These are phyloP conservation scores for Monoraphidium neglectum DNA, from an alignment of 139 green algal genomes.

Conservation along the genomic window DNA sequence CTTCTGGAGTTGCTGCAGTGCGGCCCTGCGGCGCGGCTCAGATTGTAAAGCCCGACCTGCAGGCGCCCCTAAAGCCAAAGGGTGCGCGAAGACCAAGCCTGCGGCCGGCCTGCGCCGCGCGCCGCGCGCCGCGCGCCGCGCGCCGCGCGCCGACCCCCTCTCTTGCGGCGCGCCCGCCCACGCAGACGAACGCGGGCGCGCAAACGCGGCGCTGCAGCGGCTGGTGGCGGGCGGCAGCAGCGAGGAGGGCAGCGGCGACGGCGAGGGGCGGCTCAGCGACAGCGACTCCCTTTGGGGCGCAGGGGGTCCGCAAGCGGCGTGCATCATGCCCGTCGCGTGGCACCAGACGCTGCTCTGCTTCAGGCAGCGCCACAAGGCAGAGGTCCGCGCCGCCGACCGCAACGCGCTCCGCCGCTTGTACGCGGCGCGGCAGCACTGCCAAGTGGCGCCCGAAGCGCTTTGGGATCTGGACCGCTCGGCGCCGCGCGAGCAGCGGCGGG, in stretches of 20 bases:
- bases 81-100: too few species aligned
- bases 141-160: not conserved
- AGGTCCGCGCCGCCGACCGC: constrained; percentile 87
- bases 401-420: constrained; percentile 75
- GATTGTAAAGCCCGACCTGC: too few species aligned
- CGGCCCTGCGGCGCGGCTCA: too few species aligned
- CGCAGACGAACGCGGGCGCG: constrained; percentile 24
- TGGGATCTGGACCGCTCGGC: constrained; percentile 81
- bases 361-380: constrained; percentile 93
- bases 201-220: constrained; percentile 33
- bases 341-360: constrained; percentile 96
- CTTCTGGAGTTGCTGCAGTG: too few species aligned
- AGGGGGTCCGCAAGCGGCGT: constrained; percentile 23
- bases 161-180: not conserved
- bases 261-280: constrained; percentile 18
- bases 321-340: constrained; percentile 97
- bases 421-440: constrained; percentile 86
- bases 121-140: too few species aligned
- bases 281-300: constrained; percentile 26
- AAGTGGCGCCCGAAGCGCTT: constrained; percentile 87
- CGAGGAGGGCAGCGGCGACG: constrained; percentile 33
- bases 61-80: too few species aligned
- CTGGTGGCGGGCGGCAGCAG: constrained; percentile 13
- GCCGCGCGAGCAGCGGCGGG: constrained; percentile 13
- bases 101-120: not conserved